A percentile compares a stretch with the other conserved stretches of the same genome.
Conservation (phyloP, 768 basidiomycete species). For the Collybiopsis confluens region DNA sequence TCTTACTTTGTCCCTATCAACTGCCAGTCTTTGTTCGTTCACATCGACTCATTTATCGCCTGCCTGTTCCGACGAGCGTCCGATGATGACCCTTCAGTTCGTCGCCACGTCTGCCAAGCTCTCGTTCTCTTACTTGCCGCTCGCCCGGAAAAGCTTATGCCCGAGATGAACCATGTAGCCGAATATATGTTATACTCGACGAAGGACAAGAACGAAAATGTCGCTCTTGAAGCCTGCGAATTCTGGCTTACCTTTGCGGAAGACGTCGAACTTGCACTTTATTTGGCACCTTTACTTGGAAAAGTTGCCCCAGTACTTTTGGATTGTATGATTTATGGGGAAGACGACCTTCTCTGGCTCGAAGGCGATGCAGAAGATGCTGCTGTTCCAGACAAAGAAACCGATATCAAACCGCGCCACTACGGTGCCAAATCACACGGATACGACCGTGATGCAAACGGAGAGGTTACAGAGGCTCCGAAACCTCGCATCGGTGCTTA, state of each 20-base stretch:
- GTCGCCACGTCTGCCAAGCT: conserved; percentile 93
- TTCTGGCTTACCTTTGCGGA: conserved; percentile 99
- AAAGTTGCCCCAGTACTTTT: conserved; percentile 94
- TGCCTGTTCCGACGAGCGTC: conserved; percentile 93
- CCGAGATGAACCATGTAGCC: conserved; percentile 91
- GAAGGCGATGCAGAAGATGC: conserved; percentile 91
- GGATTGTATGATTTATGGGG: conserved; percentile 96
- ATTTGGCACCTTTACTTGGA: conserved; percentile 81
- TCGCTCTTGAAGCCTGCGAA: conserved; percentile 97
- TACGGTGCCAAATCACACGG: conserved; percentile 85
- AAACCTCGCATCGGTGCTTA: conserved; percentile 58
- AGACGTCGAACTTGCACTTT: conserved; percentile 80
- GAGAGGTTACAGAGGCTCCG: conserved; percentile 30
- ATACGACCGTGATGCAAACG: conserved; percentile 64
- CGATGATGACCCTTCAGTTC: conserved; percentile 90
- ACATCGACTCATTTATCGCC: conserved; percentile 92
- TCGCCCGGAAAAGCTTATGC: conserved; percentile 94
- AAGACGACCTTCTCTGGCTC: conserved; percentile 92
- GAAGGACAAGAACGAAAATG: conserved; percentile 95
- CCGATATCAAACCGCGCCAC: conserved; percentile 94
- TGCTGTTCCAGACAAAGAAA: conserved; percentile 86
- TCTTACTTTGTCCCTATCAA: conserved; percentile 89
- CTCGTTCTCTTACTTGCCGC: conserved; percentile 90
- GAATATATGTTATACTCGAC: conserved; percentile 99
- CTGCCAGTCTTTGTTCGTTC: conserved; percentile 81